These are phyloP conservation scores for Solanum chmielewskii DNA, from an alignment of 257 asterid species.

Conservation along the genomic window DNA sequence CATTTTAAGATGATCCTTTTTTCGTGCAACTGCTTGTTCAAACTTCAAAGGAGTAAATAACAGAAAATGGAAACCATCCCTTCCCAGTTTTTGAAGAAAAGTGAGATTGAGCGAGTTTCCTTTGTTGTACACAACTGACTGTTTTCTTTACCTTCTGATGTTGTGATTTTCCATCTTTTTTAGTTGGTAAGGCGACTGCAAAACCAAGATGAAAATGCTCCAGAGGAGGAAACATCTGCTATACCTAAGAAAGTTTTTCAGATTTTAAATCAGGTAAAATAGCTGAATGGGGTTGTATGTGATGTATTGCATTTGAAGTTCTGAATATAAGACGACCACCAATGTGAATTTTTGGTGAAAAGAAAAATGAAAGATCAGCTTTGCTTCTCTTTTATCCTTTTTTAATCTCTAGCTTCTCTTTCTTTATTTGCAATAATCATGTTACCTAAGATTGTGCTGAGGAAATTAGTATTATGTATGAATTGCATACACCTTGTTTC, in stretches of 20 bases:
- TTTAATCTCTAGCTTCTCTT: background rate
- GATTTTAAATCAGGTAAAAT: constrained; percentile 60
- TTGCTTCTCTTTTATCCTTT: background rate
- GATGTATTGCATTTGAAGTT: background rate
- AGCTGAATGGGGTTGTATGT: background rate
- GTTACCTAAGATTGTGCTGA: background rate
- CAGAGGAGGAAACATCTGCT: constrained; percentile 59
- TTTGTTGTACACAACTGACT: background rate
- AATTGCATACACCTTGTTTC: constrained; percentile 16
- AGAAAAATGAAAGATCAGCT: background rate
- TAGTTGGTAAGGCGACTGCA: constrained; percentile 85
- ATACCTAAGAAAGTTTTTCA: constrained; percentile 81
- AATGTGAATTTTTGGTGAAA: background rate
- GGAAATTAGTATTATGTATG: background rate
- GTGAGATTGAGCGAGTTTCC: background rate
- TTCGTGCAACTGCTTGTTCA: background rate
- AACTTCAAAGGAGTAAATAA: background rate
- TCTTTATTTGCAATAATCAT: background rate
- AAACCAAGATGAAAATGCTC: constrained; percentile 48
- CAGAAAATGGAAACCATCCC: background rate
- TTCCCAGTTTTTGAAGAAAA: background rate
- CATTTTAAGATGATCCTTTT: background rate
- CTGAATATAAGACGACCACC: background rate
- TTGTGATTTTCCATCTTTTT: constrained; percentile 4
- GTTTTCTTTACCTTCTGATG: background rate